A percentile compares a stretch with the other conserved stretches of the same genome.
Conservation (phyloP, 495 filamentous ascomycete species). For the Xylaria nigripes region DNA sequence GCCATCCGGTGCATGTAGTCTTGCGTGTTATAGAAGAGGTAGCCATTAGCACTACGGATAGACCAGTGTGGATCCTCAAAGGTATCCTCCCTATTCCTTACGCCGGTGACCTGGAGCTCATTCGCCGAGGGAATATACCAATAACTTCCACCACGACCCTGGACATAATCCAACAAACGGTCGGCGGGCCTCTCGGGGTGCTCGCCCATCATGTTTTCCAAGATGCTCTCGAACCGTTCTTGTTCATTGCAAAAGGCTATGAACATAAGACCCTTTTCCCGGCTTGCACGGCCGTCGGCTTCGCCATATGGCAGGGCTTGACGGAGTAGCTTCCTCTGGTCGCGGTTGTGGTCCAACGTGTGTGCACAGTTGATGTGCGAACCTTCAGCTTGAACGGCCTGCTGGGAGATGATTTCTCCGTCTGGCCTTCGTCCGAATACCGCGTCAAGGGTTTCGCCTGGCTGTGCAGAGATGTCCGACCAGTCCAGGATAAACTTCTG, state of each 20-base stretch:
- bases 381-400: background rate
- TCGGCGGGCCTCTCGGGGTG: conserved; percentile 12
- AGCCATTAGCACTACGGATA: conserved; percentile 5
- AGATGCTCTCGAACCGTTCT: conserved; percentile 15
- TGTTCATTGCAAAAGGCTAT: conserved; percentile 22
- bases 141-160: conserved; percentile 5
- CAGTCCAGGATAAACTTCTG: conserved; percentile 12
- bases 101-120: conserved; percentile 8
- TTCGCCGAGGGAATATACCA: conserved; percentile 10
- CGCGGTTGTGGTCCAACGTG: conserved; percentile 6
- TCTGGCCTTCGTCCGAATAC: conserved; percentile 8
- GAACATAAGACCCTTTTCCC: conserved; percentile 19
- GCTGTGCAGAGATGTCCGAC: conserved; percentile 6
- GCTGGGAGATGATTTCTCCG: conserved; percentile 13
- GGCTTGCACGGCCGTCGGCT: conserved; percentile 2
- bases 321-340: conserved; percentile 12
- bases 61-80: conserved; percentile 10
- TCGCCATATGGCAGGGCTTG: conserved; percentile 12
- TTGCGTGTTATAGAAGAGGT: conserved; percentile 11
- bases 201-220: conserved; percentile 15
- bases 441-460: conserved; percentile 6
- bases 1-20: conserved; percentile 13
- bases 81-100: conserved; percentile 5
- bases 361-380: conserved; percentile 9
- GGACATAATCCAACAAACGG: conserved; percentile 11